Conservation (phyloP, 1,284 basidiomycete species). For the Ustilago vetiveriae region DNA sequence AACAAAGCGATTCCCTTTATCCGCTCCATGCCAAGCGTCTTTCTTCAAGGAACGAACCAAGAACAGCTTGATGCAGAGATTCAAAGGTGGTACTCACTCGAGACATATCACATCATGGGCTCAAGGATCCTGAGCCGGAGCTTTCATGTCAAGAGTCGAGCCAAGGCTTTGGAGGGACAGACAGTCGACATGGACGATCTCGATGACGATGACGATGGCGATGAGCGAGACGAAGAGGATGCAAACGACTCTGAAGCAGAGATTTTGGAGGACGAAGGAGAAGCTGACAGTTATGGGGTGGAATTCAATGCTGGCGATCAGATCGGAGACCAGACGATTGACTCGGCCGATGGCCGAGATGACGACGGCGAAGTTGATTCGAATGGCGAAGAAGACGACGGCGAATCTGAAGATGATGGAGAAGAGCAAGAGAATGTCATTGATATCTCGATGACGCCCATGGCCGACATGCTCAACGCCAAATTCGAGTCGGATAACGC, state of each 20-base stretch:
- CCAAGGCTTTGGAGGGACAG: conserved; percentile 38
- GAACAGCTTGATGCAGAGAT: conserved; percentile 18
- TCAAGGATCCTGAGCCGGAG: conserved; percentile 91
- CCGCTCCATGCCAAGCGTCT: conserved; percentile 38
- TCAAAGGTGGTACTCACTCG: conserved; percentile 74
- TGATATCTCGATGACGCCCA: conserved; percentile 91
- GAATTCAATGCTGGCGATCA: too few species aligned
- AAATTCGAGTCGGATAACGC: conserved; percentile 68
- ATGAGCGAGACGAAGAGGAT: conserved; percentile 36
- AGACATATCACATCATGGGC: conserved; percentile 87
- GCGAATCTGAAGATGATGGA: conserved; percentile 29
- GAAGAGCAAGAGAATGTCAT: conserved; percentile 68
- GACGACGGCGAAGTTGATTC: conserved; percentile 7
- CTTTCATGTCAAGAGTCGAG: conserved; percentile 74
- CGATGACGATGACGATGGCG: conserved; percentile 58
- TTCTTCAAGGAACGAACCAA: conserved; percentile 34
- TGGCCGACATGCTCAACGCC: conserved; percentile 82
- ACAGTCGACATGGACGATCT: conserved; percentile 54
- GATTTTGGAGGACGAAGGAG: conserved; percentile 50
- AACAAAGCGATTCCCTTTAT: conserved; percentile 68
- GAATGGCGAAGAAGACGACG: conserved; percentile 10
- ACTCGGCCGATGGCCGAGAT: background rate
- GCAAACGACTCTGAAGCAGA: conserved; percentile 44
- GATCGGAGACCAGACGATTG: conserved; percentile 9
- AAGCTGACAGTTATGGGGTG: too few species aligned